Evolutionary conservation across 2,329 filamentous ascomycete genomes (phyloP), one percentile per base, ranked within the genome.

Genomic region (Talaromyces rugulosus): DNA sequence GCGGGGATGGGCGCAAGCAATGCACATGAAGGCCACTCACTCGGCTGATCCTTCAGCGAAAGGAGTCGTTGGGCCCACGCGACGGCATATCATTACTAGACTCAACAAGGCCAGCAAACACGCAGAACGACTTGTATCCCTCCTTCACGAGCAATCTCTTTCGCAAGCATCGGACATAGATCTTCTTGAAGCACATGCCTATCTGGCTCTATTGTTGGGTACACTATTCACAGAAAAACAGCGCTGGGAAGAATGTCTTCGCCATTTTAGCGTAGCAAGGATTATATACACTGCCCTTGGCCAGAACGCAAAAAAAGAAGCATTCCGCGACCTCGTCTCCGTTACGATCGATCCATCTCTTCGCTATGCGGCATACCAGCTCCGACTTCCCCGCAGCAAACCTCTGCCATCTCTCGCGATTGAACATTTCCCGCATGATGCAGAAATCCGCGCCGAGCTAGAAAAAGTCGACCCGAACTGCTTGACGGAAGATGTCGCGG

Each of bases 321-420:
- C 90, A 40, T 95, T 91, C 81, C 92, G 90, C 72, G 94, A 98
- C 64, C 83, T 97, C 28, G 80, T 99, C 62, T 87, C 89, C 55
- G 88, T 90, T 69, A 96, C 90, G 4, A 88, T 96, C 64, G 95
- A 99, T 73, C 93, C 93, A 1, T 96, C 92, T 65, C 91, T 99
- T 70, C 89, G 94, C 65, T 98, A 96, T 75, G 93, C 93, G 40
- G 92, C 95, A 18, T 98, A 98, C 74, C 92, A 96, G 75, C 84
- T 92, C 73, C 90, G 94, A 73, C 85, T 96, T 34, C 90, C 94
- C 0, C 87, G 95, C 51, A 96, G 92, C 2, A 85, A 92, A 59
- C 88, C 93, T 2, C 88, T 96, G 56, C 84, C 89, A 0, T 85
- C 87, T 7, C 90, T 98, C 66, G 90, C 91, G 2, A 87, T 88